Evolutionary conservation across 163 green algal genomes (phyloP), one percentile per base, ranked within the genome.

Genomic region (Scenedesmus sp.): DNA sequence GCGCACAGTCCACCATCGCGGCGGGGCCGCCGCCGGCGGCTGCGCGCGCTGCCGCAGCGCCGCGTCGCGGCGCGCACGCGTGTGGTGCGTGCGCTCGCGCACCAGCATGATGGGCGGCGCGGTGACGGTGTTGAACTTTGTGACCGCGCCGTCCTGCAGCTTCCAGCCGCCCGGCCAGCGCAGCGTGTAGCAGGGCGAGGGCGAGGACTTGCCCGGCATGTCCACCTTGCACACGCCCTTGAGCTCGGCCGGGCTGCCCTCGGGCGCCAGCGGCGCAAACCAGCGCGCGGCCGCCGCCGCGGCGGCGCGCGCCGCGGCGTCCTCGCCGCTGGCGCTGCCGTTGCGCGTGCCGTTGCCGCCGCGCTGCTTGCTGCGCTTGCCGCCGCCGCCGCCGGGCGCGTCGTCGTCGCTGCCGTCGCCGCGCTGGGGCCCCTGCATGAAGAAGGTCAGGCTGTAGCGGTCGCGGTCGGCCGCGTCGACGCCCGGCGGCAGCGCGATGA

Each of bases 31-130:
- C n/a, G n/a, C n/a, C n/a, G n/a, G n/a, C n/a, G n/a, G n/a, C n/a
- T n/a, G 42, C 17, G 7, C 6, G 5, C 42, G 36, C 36, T 33
- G 15, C 4, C n/a, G 39, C 36, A 57, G 26, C 20, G 13, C 39
- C 6, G 6, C 39, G 39, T 15, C 39, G n/a, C 10, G 39, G 7
- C 10, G 10, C 39, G 39, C 39, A 47, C 10, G 39, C 39, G 10
- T 47, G 39, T 47, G 39, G 7, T 47, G 39, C 39, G 26, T 62
- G 53, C 53, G n/a, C 7, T 6, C 9, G 33, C 87, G 69, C 60
- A 96, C 93, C 82, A 97, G 81, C 92, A 97, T 95, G 75, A 92
- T 90, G 33, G 90, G 85, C 28, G 86, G 69, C 56, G 86, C 74
- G 0, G 65, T 79, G 13, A 91, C 90, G 9, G 86, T 83, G 0